Percentiles rank a stretch among this genome's conserved stretches.
phyloP scores from a whole-genome alignment of 2,329 filamentous ascomycete species.

The Cordyceps pruinosa region DNA sequence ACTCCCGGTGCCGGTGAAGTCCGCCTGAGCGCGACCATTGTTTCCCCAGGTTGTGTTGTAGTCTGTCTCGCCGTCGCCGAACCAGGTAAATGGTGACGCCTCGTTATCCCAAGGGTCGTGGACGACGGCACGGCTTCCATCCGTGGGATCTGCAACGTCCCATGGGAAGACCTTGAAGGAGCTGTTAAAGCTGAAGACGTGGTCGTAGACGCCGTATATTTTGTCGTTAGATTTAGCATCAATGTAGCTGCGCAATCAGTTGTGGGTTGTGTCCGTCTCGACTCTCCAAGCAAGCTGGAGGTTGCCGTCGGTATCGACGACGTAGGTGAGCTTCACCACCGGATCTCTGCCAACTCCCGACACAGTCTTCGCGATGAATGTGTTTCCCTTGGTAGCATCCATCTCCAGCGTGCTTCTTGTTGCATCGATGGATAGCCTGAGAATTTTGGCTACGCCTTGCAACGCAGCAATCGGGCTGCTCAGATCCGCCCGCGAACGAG shows the following conservation, averaged over 20 bases:
- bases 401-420: not conserved
- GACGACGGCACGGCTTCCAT: constrained; percentile 37
- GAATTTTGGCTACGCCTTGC: constrained; percentile 29
- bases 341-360: constrained; percentile 44
- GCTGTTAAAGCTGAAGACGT: constrained; percentile 30
- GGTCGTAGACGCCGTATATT: constrained; percentile 49
- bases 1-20: not conserved
- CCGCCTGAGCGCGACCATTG: constrained; percentile 46
- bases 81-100: constrained; percentile 48
- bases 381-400: constrained; percentile 17
- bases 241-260: constrained; percentile 55
- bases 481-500: constrained; percentile 33
- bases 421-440: constrained; percentile 26
- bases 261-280: constrained; percentile 49
- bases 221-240: constrained; percentile 40
- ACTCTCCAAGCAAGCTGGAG: constrained; percentile 50
- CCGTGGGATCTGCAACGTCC: constrained; percentile 47
- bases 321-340: constrained; percentile 48
- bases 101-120: constrained; percentile 40
- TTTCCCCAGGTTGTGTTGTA: constrained; percentile 52
- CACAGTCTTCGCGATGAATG: constrained; percentile 39
- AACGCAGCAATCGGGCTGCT: constrained; percentile 36
- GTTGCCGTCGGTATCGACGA: constrained; percentile 32
- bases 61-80: constrained; percentile 37
- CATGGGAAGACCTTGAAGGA: constrained; percentile 49